Conservation (phyloP, 2,329 filamentous ascomycete species). For the Neospermospora avenae region DNA sequence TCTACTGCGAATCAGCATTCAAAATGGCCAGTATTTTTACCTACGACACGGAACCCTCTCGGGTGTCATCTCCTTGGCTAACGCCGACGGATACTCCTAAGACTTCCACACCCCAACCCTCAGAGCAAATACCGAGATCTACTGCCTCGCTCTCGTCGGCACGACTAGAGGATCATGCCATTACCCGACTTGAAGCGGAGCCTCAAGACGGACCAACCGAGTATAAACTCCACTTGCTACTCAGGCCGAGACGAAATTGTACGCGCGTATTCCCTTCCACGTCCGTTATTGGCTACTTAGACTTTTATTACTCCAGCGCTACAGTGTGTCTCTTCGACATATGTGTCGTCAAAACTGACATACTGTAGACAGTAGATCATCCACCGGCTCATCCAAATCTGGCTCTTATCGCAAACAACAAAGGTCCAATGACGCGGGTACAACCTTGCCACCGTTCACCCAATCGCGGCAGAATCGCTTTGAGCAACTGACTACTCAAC, state of each 20-base stretch:
- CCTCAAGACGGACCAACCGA: conserved; percentile 93
- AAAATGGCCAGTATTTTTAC: conserved; percentile 93
- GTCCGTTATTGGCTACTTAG: not conserved
- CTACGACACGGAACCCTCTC: conserved; percentile 81
- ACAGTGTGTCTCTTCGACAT: not conserved
- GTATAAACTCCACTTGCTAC: conserved; percentile 89
- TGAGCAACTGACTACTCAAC: conserved; percentile 88
- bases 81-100: conserved; percentile 45
- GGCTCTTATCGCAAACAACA: conserved; percentile 31
- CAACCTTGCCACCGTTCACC: conserved; percentile 37
- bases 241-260: conserved; percentile 71
- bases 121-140: conserved; percentile 19
- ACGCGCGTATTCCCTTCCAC: not conserved
- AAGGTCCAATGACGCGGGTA: conserved; percentile 10
- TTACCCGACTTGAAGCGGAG: conserved; percentile 80
- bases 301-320: not conserved
- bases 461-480: conserved; percentile 79
- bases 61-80: conserved; percentile 89
- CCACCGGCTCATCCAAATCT: conserved; percentile 53
- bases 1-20: not conserved
- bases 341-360: not conserved
- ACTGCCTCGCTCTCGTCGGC: conserved; percentile 37
- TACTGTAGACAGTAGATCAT: conserved; percentile 55
- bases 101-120: conserved; percentile 28
- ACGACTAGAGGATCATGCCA: conserved; percentile 57